These are phyloP conservation scores for Backusella circina DNA, from an alignment of 192 early-diverging fungal genomes.

Conservation along the genomic window DNA sequence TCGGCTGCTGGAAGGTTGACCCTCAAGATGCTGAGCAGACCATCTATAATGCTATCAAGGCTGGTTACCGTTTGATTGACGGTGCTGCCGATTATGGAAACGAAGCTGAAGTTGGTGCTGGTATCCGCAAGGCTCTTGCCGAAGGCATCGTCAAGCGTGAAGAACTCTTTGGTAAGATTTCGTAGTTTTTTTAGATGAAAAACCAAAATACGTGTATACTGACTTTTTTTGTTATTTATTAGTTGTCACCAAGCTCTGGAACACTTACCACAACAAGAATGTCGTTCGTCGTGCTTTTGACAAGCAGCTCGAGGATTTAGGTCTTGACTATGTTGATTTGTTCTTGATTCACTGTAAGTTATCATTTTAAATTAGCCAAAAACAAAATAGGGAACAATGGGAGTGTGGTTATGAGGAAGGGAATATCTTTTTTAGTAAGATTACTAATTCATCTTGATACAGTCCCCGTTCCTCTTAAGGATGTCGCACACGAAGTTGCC, in stretches of 20 bases:
- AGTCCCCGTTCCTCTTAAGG: constrained; percentile 45
- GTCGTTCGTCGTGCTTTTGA: constrained; percentile 52
- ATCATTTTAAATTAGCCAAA: neutral
- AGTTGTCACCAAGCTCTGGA: constrained; percentile 53
- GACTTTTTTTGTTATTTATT: neutral
- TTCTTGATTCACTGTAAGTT: constrained; percentile 61
- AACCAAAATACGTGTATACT: neutral
- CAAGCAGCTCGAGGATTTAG: constrained; percentile 46
- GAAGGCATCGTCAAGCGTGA: constrained; percentile 50
- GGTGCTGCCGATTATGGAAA: constrained; percentile 60
- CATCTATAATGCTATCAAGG: constrained; percentile 34
- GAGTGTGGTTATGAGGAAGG: neutral
- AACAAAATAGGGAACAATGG: neutral
- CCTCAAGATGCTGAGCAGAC: constrained; percentile 34
- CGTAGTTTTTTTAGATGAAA: neutral
- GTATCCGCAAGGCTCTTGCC: constrained; percentile 45
- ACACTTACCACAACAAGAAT: constrained; percentile 53
- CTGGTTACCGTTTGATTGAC: constrained; percentile 39
- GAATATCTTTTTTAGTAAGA: neutral
- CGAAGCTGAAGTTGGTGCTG: constrained; percentile 57
- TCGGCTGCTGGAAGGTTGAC: constrained; percentile 50
- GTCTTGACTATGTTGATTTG: constrained; percentile 58
- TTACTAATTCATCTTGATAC: neutral
- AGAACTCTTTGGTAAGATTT: constrained; percentile 33
- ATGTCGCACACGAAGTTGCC: constrained; percentile 36